phyloP scores from a whole-genome alignment of 2,329 filamentous ascomycete genomes.

The Penicillium expansum region DNA sequence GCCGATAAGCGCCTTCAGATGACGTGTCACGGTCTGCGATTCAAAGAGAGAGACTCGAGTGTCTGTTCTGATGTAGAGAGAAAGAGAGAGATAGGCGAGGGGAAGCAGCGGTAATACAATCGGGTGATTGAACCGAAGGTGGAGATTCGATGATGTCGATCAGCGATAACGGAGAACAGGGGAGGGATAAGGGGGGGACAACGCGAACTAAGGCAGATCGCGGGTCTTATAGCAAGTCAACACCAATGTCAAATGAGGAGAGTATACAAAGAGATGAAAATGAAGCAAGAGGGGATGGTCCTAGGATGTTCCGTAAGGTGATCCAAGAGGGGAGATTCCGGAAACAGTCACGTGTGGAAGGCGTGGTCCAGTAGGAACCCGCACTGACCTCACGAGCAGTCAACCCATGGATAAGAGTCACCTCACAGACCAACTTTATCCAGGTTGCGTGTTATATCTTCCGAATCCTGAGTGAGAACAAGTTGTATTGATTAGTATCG shows the following conservation, averaged over 20 bases:
- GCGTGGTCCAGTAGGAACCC: conserved; percentile 41
- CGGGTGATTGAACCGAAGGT: conserved; percentile 11
- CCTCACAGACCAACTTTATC: conserved; percentile 27
- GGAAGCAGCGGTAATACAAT: neutral
- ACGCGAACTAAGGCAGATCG: conserved; percentile 16
- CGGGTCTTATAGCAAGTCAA: neutral
- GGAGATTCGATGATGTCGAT: conserved; percentile 32
- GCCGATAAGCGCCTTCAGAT: conserved; percentile 2
- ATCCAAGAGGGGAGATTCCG: conserved; percentile 19
- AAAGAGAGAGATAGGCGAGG: neutral
- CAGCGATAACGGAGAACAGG: conserved; percentile 40
- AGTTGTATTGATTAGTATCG: conserved; percentile 35
- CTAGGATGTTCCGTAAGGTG: neutral
- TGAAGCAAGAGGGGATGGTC: conserved; percentile 11
- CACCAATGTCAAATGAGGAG: conserved; percentile 39
- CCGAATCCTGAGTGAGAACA: conserved; percentile 29
- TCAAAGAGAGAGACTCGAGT: neutral
- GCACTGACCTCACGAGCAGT: conserved; percentile 38
- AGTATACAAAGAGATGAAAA: conserved; percentile 13
- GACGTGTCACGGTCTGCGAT: conserved; percentile 2
- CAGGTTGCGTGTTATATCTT: conserved; percentile 30
- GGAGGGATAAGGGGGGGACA: conserved; percentile 13
- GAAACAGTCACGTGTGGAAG: conserved; percentile 38
- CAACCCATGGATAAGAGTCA: conserved; percentile 5
- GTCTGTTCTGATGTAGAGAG: neutral